Base-by-base conservation (phyloP, 257 asterid genomes). In the Solanum pimpinellifolium region DNA sequence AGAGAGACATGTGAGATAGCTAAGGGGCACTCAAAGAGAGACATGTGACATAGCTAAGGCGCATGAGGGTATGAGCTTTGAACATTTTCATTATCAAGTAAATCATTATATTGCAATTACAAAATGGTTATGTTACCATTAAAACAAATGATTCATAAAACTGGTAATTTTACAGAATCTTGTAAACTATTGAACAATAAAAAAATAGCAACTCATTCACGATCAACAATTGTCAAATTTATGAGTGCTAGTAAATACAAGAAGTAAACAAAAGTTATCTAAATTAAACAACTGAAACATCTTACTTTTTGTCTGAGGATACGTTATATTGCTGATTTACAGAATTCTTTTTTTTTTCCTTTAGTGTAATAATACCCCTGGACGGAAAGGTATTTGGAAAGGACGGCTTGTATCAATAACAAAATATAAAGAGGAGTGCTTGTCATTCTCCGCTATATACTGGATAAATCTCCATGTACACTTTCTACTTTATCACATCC, bases 401-500 rank as follows among this genome's bases (percentile, higher is more conserved):
- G 44, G 25, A 47, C 29, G 85, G 69, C 29, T 18, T 47, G 66
- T 49, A 44, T 47, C 68, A 80, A 49, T 29, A 80, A 80, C 11
- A 80, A 37, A 80, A 80, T 29, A 84, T 39, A 70, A 68, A 83
- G 41, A 56, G 52, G 77, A 39, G 44, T 65, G 39, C 85, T 82
- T 44, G 46, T 44, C 85, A 66, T 86, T 75, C 88, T 78, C 56
- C 83, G 83, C 89, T 91, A 86, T 84, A 86, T 81, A 70, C 83
- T 33, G 87, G 80, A 85, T 83, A 85, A 88, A 47, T 88, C 78
- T 88, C 73, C 90, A 88, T 91, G 76, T 90, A 90, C 90, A 81
- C 11, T 69, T 86, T 76, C 89, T 42, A 60, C 44, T 14, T 86
- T 86, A 87, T 87, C 89, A 88, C 84, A 44, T 37, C 80, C 86